Evolutionary conservation across 2,329 filamentous ascomycete species (phyloP), one percentile per base, ranked within the genome.

Genomic region (Phialocephala sp.): DNA sequence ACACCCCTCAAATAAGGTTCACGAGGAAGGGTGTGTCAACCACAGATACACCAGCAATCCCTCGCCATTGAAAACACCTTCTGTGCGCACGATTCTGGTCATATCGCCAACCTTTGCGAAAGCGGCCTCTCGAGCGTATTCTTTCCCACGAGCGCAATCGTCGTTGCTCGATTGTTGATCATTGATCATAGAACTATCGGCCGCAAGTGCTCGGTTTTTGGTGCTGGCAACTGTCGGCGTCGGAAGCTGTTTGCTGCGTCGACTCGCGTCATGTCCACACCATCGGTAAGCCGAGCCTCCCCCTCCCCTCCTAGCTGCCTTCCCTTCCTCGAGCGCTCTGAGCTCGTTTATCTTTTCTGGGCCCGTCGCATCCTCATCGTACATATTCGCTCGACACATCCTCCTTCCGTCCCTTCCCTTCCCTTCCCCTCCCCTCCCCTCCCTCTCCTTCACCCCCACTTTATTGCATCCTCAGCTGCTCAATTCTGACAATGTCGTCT

Each of bases 401-500:
- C 27, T 32, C 27, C n/a, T n/a, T n/a, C 47, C 47, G 12, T 52
- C 5, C 41, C 5, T 52, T 52, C 18, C 24, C 11, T 15, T 52
- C 47, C 8, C 47, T 18, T 54, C 24, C 24, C 14, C 14, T 15
- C 20, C 32, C 47, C 8, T 15, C 18, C 14, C 4, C 11, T 6
- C 18, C 22, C 14, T 35, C 12, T 27, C 9, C 22, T 41, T n/a
- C 41, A 22, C n/a, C 24, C 22, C 18, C 24, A 18, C n/a, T 55
- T 20, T 45, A 37, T 8, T 50, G 22, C 5, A 39, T 14, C n/a
- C 39, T 59, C n/a, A 22, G 22, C 4, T 11, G 37, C 37, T 32
- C 62, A 9, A 43, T 54, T 47, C 52, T 66, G 45, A 59, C 35
- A 15, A 57, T 57, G 55, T 39, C 59, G 56, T 62, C 64, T 57